A percentile compares a stretch with the other conserved stretches of the same genome.
Conservation (phyloP, 805 yeast genomes). For the Candida dendrica region DNA sequence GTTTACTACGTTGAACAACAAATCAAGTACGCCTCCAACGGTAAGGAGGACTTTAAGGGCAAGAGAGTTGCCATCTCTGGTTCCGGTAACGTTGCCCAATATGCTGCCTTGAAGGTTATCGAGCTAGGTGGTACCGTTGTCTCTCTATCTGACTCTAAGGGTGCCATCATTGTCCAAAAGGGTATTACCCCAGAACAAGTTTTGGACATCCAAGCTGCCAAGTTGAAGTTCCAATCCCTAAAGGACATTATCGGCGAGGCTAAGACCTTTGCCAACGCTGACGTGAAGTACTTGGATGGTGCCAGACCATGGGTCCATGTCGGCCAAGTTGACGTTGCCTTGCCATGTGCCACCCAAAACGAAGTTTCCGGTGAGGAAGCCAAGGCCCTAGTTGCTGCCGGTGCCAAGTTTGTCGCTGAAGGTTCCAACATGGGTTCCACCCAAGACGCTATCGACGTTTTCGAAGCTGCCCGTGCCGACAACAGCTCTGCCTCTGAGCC, state of each 20-base stretch:
- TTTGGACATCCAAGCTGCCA: constrained; percentile 67
- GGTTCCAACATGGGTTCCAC: constrained; percentile 99
- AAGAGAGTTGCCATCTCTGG: constrained; percentile 96
- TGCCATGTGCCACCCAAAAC: constrained; percentile 98
- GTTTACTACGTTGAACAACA: constrained; percentile 96
- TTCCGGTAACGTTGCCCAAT: constrained; percentile 98
- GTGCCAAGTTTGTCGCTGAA: constrained; percentile 91
- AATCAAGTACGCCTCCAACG: constrained; percentile 88
- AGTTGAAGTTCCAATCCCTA: constrained; percentile 69
- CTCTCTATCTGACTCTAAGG: constrained; percentile 92
- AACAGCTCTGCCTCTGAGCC: constrained; percentile 33
- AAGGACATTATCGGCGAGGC: constrained; percentile 55
- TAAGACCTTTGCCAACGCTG: constrained; percentile 47
- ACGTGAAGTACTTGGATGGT: constrained; percentile 80
- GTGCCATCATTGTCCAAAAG: constrained; percentile 66
- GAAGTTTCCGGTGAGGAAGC: constrained; percentile 98
- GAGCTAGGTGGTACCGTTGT: constrained; percentile 96
- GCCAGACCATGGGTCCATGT: constrained; percentile 95
- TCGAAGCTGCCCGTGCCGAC: constrained; percentile 70
- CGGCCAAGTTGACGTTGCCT: constrained; percentile 89
- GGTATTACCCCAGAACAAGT: constrained; percentile 86
- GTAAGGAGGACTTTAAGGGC: constrained; percentile 85
- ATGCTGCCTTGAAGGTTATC: constrained; percentile 94
- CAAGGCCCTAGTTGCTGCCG: constrained; percentile 84
- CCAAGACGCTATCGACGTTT: constrained; percentile 90